Evolutionary conservation across 768 basidiomycete genomes (phyloP), one percentile per base, ranked within the genome.

Genomic region (Trametes cinnabarina): DNA sequence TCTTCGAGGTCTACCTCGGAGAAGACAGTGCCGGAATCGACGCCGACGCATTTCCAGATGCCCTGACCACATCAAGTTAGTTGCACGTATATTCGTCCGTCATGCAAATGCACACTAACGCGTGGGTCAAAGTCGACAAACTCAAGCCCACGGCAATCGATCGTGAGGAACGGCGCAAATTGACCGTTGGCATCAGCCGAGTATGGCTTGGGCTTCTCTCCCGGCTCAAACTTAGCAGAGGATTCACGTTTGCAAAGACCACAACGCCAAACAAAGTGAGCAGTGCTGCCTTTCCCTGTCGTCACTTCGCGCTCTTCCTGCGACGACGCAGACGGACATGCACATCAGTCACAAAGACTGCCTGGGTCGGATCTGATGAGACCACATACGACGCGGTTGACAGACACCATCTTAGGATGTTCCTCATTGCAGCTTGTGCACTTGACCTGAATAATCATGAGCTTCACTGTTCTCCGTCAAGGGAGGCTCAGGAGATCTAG

Each of bases 91-190:
- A 15, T 26, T 10, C 10, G n/a, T 23, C 39, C 28, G n/a, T n/a
- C n/a, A n/a, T n/a, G n/a, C 39, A 44, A 28, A 48, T 35, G 46
- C 37, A 20, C 20, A 65, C 79, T 49, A 67, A 90, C 92, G 65
- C 74, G 74, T 6, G 88, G 88, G 69, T 92, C 84, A 69, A 95
- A 95, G 4, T 72, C 83, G 7, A 76, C 77, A 60, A 95, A 90
- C 68, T 96, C 93, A 17, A 95, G 79, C 4, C 93, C 94, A 23
- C 93, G 81, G 67, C 93, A 96, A 64, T 96, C 93, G 39, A 96
- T 74, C 3, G 79, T 79, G 7, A 93, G 72, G 26, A 95, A 73
- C 4, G 86, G 83, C 0, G 79, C 80, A 47, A 86, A 85, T 46
- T 83, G 77, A 9, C 77, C 84, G 22, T 76, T 77, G 54, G 84